Percentiles rank a stretch among this genome's conserved stretches.
phyloP scores from a whole-genome alignment of 345 rosid species.

The Brassica nigra region DNA sequence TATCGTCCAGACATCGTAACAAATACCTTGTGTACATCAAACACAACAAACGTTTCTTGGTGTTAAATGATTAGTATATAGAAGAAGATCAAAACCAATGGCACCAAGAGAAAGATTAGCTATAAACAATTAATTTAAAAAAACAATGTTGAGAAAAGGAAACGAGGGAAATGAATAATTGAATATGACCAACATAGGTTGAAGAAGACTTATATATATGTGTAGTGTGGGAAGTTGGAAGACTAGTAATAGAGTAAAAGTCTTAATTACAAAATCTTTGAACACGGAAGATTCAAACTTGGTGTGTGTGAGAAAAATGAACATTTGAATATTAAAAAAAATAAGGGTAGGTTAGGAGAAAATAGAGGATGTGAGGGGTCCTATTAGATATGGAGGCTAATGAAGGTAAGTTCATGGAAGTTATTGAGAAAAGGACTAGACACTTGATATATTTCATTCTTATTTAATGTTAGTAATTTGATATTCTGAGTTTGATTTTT shows the following conservation, averaged over 20 bases:
- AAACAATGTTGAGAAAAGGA: conserved; percentile 19
- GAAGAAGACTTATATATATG: conserved; percentile 4
- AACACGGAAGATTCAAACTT: conserved; percentile 40
- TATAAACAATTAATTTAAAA: neutral
- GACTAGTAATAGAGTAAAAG: conserved; percentile 27
- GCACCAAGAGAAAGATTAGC: neutral
- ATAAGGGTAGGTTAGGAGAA: conserved; percentile 1
- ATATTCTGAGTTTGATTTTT: neutral
- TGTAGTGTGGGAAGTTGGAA: conserved; percentile 29
- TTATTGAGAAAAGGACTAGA: conserved; percentile 28
- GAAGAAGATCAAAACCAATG: conserved; percentile 14
- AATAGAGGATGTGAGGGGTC: conserved; percentile 21
- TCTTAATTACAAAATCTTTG: conserved; percentile 29
- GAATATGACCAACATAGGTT: neutral
- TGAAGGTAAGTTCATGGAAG: conserved; percentile 34
- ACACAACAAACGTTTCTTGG: conserved; percentile 14
- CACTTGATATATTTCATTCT: neutral
- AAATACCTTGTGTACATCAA: conserved; percentile 28
- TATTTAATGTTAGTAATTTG: neutral
- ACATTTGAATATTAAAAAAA: conserved; percentile 8
- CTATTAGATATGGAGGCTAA: conserved; percentile 4
- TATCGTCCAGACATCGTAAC: neutral
- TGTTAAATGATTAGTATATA: neutral
- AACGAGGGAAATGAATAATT: conserved; percentile 16
- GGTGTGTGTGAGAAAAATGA: conserved; percentile 32